Evolutionary conservation across 2,329 filamentous ascomycete genomes (phyloP).

Genomic region (Fusarium sp.): DNA sequence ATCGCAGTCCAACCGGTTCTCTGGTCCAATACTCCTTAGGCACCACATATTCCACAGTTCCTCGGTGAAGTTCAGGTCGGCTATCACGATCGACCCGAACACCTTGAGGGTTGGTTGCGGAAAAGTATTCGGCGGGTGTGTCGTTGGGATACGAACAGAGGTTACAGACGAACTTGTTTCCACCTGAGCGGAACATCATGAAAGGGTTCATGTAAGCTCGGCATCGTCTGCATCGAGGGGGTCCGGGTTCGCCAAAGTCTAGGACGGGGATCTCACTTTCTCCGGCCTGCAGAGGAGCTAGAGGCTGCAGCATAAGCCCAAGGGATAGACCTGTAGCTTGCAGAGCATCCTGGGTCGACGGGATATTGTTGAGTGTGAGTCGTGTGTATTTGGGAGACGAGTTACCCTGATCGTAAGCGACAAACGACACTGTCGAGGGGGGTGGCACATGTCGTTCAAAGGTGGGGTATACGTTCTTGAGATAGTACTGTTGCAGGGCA

Average conservation of each 20-base stretch:
- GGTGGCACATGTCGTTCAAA: conserved; percentile 95
- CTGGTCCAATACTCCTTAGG: conserved; percentile 99
- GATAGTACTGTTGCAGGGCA: conserved; percentile 82
- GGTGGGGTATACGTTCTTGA: conserved; percentile 90
- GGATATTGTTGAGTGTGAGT: conserved; percentile 93
- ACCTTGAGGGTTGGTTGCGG: conserved; percentile 87
- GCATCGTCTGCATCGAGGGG: conserved; percentile 91
- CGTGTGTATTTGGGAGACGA: conserved; percentile 94
- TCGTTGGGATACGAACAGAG: conserved; percentile 98
- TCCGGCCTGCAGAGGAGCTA: conserved; percentile 84
- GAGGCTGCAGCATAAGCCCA: conserved; percentile 87
- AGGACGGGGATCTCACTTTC: conserved; percentile 90
- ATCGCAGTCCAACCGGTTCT: conserved; percentile 87
- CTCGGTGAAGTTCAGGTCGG: conserved; percentile 87
- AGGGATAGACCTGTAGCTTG: conserved; percentile 85
- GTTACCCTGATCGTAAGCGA: conserved; percentile 96
- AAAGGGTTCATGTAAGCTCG: conserved; percentile 98
- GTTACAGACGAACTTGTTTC: conserved; percentile 98
- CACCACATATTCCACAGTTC: conserved; percentile 95
- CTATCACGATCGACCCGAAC: conserved; percentile 89
- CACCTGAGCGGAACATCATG: conserved; percentile 95
- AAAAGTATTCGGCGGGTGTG: conserved; percentile 91
- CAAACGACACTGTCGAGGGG: conserved; percentile 87
- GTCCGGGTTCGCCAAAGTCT: conserved; percentile 92
- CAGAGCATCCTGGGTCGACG: conserved; percentile 82